Percentiles rank a stretch among this genome's conserved stretches.
Evolutionary conservation across 495 filamentous ascomycete genomes (phyloP).

Genomic region (Xylaria telfairii): DNA sequence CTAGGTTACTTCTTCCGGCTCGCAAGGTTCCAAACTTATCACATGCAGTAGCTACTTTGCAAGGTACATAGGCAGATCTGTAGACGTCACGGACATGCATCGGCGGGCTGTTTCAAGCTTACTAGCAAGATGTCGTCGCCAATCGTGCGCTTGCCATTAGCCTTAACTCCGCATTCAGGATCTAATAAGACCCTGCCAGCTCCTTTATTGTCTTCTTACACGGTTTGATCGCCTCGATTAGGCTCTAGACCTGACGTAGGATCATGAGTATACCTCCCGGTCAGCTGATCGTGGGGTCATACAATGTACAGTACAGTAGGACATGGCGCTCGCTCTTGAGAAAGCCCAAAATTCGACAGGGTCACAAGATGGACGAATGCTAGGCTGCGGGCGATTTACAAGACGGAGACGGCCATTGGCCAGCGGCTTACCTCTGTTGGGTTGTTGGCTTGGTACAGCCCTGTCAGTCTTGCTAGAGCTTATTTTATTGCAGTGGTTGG

Average conservation of each 20-base stretch:
- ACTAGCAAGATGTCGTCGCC: neutral
- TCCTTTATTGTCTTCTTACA: neutral
- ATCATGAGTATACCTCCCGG: neutral
- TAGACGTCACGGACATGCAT: neutral
- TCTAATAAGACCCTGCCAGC: neutral
- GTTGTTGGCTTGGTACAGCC: neutral
- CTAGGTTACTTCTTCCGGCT: too few relatives aligned
- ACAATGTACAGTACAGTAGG: neutral
- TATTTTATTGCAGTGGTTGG: neutral
- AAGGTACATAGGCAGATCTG: neutral
- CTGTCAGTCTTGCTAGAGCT: neutral
- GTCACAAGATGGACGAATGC: neutral
- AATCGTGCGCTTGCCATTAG: neutral
- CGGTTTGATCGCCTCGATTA: slow-evolving; percentile 9
- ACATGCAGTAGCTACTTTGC: neutral
- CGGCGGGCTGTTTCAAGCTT: slow-evolving; percentile 1
- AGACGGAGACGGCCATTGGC: neutral
- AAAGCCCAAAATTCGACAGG: slow-evolving; percentile 1
- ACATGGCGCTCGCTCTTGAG: neutral
- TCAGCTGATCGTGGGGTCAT: slow-evolving; percentile 14
- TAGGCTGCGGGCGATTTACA: neutral
- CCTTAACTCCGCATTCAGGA: slow-evolving; percentile 3
- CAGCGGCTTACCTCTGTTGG: neutral
- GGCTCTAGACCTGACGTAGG: neutral
- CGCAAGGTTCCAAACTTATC: neutral